Evolutionary conservation across 768 basidiomycete species (phyloP), one percentile per base, ranked within the genome.

Genomic region (Krasilnikovozyma curviuscula): DNA sequence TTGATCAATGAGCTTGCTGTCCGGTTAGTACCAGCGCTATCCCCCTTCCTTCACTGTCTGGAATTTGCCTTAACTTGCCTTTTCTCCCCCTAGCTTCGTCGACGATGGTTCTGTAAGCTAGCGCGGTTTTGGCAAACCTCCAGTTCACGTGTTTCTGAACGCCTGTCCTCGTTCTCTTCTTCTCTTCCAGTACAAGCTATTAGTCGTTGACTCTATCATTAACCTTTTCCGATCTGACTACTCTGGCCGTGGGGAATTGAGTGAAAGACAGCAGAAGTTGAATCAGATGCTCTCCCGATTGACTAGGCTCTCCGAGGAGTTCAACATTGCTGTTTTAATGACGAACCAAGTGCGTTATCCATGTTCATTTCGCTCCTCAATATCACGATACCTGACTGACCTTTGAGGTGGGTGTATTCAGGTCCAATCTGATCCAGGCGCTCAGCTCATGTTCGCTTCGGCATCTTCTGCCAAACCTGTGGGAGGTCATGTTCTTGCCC

Each of bases 191-290:
- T 4, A 33, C 10, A 12, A 33, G n/a, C 32, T 12, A 2, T 13
- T 34, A 27, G 30, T 19, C n/a, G 18, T 25, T 24, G 50, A 52
- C 50, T 40, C 37, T 9, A 37, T 52, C 45, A 52, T 52, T 34
- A 52, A 52, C 29, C 40, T 52, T 16, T 52, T 52, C 40, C 39
- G 50, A 29, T 41, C 41, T 29, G 50, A 52, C 40, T 52, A 35
- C 33, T 42, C 32, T 28, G 50, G 50, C 8, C 44, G 50, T 32
- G 50, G 50, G 23, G 50, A 51, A 30, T 32, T 51, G 16, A 33
- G 30, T 24, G 50, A 51, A 40, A 44, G 43, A 37, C 50, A 52
- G 33, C 50, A 52, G 16, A 47, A 46, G 31, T 32, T 52, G 13
- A 52, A 46, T 23, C 40, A 42, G 27, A 47, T 52, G 50, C 50